Conservation (phyloP, 177 flowering plant genomes). For the Vitis hybrid region DNA sequence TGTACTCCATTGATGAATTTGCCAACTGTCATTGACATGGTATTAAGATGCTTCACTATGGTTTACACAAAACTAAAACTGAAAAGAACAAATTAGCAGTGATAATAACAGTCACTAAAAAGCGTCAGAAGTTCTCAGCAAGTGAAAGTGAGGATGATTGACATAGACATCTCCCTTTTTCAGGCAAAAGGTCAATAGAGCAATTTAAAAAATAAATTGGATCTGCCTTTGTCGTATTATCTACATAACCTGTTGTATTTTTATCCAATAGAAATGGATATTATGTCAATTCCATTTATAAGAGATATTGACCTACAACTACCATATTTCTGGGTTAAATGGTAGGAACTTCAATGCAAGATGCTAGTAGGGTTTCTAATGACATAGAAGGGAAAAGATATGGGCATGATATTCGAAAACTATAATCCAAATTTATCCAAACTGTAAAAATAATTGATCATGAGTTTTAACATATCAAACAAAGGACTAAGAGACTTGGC, state of each 20-base stretch:
- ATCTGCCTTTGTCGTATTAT: too few species aligned
- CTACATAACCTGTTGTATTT: background rate
- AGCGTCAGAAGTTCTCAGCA: background rate
- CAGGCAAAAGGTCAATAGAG: background rate
- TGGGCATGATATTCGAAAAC: background rate
- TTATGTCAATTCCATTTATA: background rate
- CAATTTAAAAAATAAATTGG: background rate
- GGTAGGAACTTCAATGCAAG: background rate
- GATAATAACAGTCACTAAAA: too few species aligned
- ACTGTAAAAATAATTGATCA: too few species aligned
- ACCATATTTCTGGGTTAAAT: background rate
- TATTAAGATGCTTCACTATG: too few species aligned
- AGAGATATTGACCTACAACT: background rate
- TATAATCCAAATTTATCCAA: too few species aligned
- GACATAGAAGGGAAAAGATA: background rate
- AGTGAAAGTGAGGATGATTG: background rate
- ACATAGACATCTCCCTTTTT: background rate
- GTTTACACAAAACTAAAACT: background rate
- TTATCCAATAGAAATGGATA: too few species aligned
- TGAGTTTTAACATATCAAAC: too few species aligned
- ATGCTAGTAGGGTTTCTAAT: background rate
- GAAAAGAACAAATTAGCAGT: background rate
- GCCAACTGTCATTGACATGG: constrained; percentile 48
- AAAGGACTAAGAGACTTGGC: too few species aligned
- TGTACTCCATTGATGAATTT: constrained; percentile 61